These are phyloP conservation scores for Globisporangium viniferum DNA, from an alignment of 352 stramenopile genomes.

Conservation along the genomic window DNA sequence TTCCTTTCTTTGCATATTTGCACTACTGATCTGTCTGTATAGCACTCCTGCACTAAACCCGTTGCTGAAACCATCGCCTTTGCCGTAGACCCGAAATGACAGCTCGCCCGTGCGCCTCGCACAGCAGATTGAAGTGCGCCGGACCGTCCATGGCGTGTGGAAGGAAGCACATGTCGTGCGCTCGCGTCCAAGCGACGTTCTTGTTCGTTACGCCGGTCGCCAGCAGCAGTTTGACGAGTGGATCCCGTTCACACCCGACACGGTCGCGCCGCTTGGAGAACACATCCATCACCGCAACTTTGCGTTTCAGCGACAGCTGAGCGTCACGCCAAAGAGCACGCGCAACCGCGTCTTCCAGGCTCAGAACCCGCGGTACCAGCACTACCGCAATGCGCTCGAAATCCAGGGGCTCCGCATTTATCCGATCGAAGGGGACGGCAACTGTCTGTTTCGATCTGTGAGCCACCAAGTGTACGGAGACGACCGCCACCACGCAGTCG, in stretches of 20 bases:
- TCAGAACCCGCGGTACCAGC: conserved; percentile 70
- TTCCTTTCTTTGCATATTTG: not conserved
- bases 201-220: conserved; percentile 66
- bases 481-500: conserved; percentile 84
- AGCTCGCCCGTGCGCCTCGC: conserved; percentile 55
- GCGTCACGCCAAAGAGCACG: conserved; percentile 29
- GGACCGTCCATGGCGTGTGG: conserved; percentile 39
- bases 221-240: conserved; percentile 72
- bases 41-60: not conserved
- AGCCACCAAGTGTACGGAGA: conserved; percentile 96
- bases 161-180: conserved; percentile 64
- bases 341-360: conserved; percentile 61
- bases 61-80: not conserved
- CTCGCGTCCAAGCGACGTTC: conserved; percentile 33
- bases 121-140: conserved; percentile 70
- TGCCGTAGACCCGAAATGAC: conserved; percentile 46
- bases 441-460: conserved; percentile 97
- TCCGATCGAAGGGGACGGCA: conserved; percentile 93
- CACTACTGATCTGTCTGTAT: not conserved
- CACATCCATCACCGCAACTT: conserved; percentile 35
- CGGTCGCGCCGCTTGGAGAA: conserved; percentile 52
- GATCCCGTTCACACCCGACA: conserved; percentile 60
- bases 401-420: conserved; percentile 44
- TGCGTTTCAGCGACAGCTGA: conserved; percentile 41
- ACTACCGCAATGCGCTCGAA: conserved; percentile 60